Evolutionary conservation across 495 filamentous ascomycete genomes (phyloP).

Genomic region (Niebla homalea): DNA sequence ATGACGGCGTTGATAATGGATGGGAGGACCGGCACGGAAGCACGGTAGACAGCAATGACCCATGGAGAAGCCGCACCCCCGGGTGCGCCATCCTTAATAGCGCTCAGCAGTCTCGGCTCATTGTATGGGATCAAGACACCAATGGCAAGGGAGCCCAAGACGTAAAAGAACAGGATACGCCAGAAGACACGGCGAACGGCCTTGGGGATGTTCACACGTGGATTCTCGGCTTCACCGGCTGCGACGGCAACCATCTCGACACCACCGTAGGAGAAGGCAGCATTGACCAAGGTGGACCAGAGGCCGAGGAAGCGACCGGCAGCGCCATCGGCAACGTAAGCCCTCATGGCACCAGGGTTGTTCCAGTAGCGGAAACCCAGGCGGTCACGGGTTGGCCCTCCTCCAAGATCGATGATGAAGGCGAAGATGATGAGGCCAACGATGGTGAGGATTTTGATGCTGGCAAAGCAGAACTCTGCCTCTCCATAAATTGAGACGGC

Average conservation of each 20-base stretch:
- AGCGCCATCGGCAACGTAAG: conserved; percentile 26
- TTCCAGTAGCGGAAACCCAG: conserved; percentile 64
- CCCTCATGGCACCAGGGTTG: conserved; percentile 54
- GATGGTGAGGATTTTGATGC: conserved; percentile 63
- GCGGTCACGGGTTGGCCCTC: conserved; percentile 44
- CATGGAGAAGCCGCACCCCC: conserved; percentile 57
- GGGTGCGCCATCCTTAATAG: conserved; percentile 27
- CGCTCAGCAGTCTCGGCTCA: conserved; percentile 39
- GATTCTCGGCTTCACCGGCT: conserved; percentile 68
- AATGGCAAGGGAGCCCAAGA: conserved; percentile 41
- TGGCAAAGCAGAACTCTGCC: conserved; percentile 61
- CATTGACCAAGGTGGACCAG: conserved; percentile 27
- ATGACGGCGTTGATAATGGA: conserved; percentile 68
- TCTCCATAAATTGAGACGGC: conserved; percentile 58
- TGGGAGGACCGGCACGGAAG: conserved; percentile 51
- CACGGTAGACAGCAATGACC: conserved; percentile 48
- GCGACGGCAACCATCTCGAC: conserved; percentile 63
- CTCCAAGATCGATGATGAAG: conserved; percentile 55
- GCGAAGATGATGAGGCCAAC: conserved; percentile 54
- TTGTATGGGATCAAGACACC: conserved; percentile 41
- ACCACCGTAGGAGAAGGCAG: conserved; percentile 36
- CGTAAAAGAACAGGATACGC: conserved; percentile 77
- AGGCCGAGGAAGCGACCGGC: conserved; percentile 29
- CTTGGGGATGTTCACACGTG: conserved; percentile 60
- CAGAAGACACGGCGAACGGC: conserved; percentile 75